Conservation (phyloP, 345 rosid genomes). For the Crucihimalaya himalaica region DNA sequence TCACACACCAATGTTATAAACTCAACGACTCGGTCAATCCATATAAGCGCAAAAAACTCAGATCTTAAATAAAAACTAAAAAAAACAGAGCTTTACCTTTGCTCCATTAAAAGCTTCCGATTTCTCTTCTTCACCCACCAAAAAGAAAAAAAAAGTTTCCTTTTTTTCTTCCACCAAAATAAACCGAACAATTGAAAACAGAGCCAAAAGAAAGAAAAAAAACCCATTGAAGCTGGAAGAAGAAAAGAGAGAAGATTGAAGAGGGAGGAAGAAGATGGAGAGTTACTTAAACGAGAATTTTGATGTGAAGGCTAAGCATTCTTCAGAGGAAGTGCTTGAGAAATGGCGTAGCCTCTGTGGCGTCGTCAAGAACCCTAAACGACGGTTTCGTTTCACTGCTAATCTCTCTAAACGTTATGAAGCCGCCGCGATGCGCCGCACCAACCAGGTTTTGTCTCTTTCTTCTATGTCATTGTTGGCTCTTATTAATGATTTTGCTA, state of each 20-base stretch:
- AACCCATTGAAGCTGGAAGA: slow-evolving; percentile 21
- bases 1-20: not conserved
- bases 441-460: slow-evolving; percentile 59
- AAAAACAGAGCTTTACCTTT: slow-evolving; percentile 18
- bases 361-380: slow-evolving; percentile 82
- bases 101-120: slow-evolving; percentile 38
- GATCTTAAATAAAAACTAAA: not conserved
- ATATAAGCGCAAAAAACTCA: slow-evolving; percentile 19
- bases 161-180: slow-evolving; percentile 22
- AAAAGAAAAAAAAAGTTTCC: not conserved
- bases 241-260: not conserved
- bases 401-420: slow-evolving; percentile 84
- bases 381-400: slow-evolving; percentile 84
- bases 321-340: slow-evolving; percentile 62
- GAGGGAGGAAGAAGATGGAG: slow-evolving; percentile 49
- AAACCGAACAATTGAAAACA: slow-evolving; percentile 15
- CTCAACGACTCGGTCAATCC: slow-evolving; percentile 35
- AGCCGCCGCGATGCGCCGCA: slow-evolving; percentile 87
- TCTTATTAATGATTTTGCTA: not conserved
- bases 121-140: slow-evolving; percentile 33
- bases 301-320: slow-evolving; percentile 66
- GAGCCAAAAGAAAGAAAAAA: not conserved
- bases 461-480: not conserved
- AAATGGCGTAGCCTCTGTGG: slow-evolving; percentile 76
- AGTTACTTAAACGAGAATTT: slow-evolving; percentile 65